Conservation (phyloP, 495 filamentous ascomycete species). For the Trichodelitschia bisporula region DNA sequence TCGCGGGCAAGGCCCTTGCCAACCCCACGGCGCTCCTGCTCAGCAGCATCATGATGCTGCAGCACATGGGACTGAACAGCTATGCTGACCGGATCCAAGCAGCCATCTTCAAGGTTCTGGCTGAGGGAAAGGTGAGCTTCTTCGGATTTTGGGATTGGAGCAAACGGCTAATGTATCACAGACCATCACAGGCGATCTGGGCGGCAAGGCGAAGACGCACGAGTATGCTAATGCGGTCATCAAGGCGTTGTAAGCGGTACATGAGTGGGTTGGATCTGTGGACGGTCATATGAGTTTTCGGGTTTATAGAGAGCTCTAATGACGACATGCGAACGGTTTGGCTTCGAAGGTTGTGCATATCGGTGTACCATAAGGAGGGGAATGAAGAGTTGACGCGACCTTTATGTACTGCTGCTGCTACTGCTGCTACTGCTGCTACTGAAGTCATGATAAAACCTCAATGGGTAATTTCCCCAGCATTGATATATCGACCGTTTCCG, state of each 20-base stretch:
- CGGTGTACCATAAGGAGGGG: too few relatives aligned
- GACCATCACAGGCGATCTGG: constrained; percentile 78
- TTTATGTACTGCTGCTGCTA: too few relatives aligned
- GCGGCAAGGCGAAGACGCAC: constrained; percentile 77
- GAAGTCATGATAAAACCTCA: too few relatives aligned
- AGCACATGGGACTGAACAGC: constrained; percentile 80
- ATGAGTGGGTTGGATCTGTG: too few relatives aligned
- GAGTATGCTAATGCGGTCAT: constrained; percentile 87
- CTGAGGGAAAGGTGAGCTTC: constrained; percentile 61
- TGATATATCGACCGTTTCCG: too few relatives aligned
- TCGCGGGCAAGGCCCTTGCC: constrained; percentile 82
- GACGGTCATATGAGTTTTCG: too few relatives aligned
- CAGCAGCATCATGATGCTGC: constrained; percentile 94
- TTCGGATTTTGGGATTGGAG: not conserved
- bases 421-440: too few relatives aligned
- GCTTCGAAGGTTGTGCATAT: too few relatives aligned
- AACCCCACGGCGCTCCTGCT: constrained; percentile 88
- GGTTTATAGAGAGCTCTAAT: too few relatives aligned
- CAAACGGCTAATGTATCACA: constrained; percentile 12
- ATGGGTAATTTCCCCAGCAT: too few relatives aligned
- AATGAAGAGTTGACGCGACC: too few relatives aligned
- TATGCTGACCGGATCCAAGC: constrained; percentile 76
- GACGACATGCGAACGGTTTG: too few relatives aligned
- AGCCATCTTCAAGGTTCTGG: constrained; percentile 79
- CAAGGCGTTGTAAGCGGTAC: constrained; percentile 42